Conservation (phyloP, 352 stramenopile species). For the Phytophthora pini region DNA sequence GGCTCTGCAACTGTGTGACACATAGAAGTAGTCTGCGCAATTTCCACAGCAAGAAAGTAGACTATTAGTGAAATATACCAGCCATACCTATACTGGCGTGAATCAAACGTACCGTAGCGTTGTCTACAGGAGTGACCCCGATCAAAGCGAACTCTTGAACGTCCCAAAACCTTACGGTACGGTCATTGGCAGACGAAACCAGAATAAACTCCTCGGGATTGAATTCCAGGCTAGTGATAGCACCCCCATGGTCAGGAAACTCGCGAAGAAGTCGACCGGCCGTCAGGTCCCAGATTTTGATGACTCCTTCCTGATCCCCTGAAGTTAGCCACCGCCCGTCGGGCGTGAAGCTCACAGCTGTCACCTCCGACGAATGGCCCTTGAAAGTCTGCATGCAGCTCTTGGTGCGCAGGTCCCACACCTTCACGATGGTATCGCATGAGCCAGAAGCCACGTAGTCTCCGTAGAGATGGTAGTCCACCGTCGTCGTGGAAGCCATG, state of each 20-base stretch:
- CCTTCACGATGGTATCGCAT: conserved; percentile 86
- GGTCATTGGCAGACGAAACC: conserved; percentile 77
- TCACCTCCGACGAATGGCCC: conserved; percentile 79
- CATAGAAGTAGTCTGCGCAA: conserved; percentile 77
- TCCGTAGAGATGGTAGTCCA: conserved; percentile 88
- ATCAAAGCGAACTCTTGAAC: conserved; percentile 87
- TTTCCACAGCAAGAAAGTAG: not conserved
- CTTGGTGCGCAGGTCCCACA: conserved; percentile 87
- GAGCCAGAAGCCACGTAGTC: conserved; percentile 87
- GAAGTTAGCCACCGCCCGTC: conserved; percentile 88
- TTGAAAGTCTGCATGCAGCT: conserved; percentile 91
- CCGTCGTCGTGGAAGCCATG: conserved; percentile 80
- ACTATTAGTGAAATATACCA: not conserved
- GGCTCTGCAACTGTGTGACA: conserved; percentile 80
- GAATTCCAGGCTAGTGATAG: conserved; percentile 85
- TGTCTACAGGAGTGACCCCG: conserved; percentile 81
- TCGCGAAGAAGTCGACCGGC: conserved; percentile 76
- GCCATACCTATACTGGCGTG: not conserved
- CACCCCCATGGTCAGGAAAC: conserved; percentile 76
- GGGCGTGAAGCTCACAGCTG: conserved; percentile 78
- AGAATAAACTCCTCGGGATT: conserved; percentile 90
- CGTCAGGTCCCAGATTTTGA: conserved; percentile 89
- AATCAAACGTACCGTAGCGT: conserved; percentile 53
- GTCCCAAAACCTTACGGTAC: conserved; percentile 87
- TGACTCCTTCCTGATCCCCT: conserved; percentile 69